Base-by-base conservation (phyloP, 2,329 filamentous ascomycete species). In the Zymoseptoria pseudotritici region DNA sequence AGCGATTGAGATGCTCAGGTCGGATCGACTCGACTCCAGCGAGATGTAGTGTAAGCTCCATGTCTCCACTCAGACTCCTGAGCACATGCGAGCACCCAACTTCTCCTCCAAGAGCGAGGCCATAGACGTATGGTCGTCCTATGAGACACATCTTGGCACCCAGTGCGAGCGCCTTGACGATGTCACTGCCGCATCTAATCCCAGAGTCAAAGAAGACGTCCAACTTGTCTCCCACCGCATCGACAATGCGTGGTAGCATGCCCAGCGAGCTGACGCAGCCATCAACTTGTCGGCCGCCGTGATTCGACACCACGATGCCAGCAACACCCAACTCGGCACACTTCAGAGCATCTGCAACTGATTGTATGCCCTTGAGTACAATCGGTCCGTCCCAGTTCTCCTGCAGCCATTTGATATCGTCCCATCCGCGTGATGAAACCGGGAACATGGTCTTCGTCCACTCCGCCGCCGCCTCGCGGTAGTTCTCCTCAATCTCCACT, bases 371-470 rank as follows among this genome's bases (percentile, higher is more conserved):
- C 71, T 87, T 87, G 26, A 83, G 77, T 61, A 83, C 80, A 57
- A 90, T 82, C 0, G 85, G 83, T 0, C 85, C 83, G 61, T 83
- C 78, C 83, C 86, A 89, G 60, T 85, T 71, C 65, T 81, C 75
- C 63, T 81, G 78, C 62, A 89, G 68, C 54, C 83, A 75, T n/a
- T 76, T 75, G 42, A 89, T 71, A 46, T 89, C 78, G 1, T 84
- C 80, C 87, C 86, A 89, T 0, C 76, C 76, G 21, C 67, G 65
- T 8, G 61, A 51, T 10, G 55, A 21, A 24, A 69, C 68, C 19
- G 57, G 56, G 61, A 84, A 85, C 11, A 81, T 76, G 56, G 79
- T 77, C 36, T 73, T 69, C 26, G 79, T 74, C 83, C 84, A 87
- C 55, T 78, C 77, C 13, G 73, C 69, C 3, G 79, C 79, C 1